Percentiles rank a stretch among this genome's conserved stretches.
Evolutionary conservation across 345 rosid genomes (phyloP).

Genomic region (Eucalyptus globulus): DNA sequence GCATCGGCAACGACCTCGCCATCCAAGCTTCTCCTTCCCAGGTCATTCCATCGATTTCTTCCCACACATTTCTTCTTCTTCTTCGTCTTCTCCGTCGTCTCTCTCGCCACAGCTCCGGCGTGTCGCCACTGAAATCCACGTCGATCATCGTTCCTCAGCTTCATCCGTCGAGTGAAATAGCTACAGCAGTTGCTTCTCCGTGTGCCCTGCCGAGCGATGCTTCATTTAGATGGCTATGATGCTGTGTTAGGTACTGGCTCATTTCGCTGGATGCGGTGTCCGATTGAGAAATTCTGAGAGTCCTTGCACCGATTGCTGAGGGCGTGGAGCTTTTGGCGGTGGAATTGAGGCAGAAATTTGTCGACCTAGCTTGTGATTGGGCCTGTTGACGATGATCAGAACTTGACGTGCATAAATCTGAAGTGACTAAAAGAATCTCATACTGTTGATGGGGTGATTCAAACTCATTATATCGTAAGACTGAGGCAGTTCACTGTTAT

Average conservation of each 20-base stretch:
- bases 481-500: no score
- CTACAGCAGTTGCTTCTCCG: not conserved
- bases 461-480: no score
- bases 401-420: no score
- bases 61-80: not conserved
- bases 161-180: no score
- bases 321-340: not conserved
- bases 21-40: slow-evolving; percentile 65
- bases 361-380: not conserved
- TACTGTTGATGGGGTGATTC: no score
- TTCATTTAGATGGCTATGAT: not conserved
- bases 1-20: slow-evolving; percentile 81
- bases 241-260: not conserved
- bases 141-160: no score
- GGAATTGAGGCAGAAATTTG: not conserved
- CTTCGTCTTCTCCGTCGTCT: no score
- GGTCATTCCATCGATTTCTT: slow-evolving; percentile 7
- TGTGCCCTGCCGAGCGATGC: not conserved
- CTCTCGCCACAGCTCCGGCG: no score
- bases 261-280: not conserved
- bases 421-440: no score
- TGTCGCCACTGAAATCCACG: no score
- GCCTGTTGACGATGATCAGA: not conserved
- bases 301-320: not conserved
- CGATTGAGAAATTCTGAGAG: not conserved